Conservation (phyloP, 1,284 basidiomycete species). For the Apiotrichum mycotoxinovorans region DNA sequence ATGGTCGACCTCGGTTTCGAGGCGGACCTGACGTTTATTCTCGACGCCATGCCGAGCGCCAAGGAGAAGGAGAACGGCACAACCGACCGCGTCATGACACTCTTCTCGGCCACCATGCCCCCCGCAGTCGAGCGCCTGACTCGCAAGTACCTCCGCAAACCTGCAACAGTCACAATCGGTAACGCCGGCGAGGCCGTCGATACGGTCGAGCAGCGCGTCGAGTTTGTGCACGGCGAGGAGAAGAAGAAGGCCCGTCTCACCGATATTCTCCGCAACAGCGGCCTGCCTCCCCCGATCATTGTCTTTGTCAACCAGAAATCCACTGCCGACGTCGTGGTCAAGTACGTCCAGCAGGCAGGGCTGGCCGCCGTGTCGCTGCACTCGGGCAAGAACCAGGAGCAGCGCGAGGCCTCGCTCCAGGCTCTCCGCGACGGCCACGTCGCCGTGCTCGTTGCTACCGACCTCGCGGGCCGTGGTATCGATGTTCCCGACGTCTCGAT, state of each 20-base stretch:
- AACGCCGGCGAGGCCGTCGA: slow-evolving; percentile 96
- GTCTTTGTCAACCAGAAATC: slow-evolving; percentile 99
- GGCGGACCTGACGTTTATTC: slow-evolving; percentile 85
- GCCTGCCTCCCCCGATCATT: slow-evolving; percentile 86
- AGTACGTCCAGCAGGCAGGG: slow-evolving; percentile 80
- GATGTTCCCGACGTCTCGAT: slow-evolving; percentile 91
- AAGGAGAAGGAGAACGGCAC: slow-evolving; percentile 70
- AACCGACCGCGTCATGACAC: slow-evolving; percentile 78
- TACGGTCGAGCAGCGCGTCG: slow-evolving; percentile 93
- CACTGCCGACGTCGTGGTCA: slow-evolving; percentile 92
- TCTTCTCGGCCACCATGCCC: slow-evolving; percentile 99
- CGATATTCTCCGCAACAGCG: slow-evolving; percentile 82
- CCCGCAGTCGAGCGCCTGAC: slow-evolving; percentile 90
- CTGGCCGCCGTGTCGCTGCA: slow-evolving; percentile 83
- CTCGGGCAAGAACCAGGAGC: slow-evolving; percentile 95
- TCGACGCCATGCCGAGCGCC: slow-evolving; percentile 84
- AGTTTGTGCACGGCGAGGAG: slow-evolving; percentile 88
- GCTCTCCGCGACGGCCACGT: slow-evolving; percentile 77
- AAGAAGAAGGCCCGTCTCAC: slow-evolving; percentile 80
- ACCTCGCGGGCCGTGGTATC: slow-evolving; percentile 96
- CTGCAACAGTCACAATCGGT: slow-evolving; percentile 95
- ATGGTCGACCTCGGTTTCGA: slow-evolving; percentile 99
- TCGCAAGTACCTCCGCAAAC: slow-evolving; percentile 85
- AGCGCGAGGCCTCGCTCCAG: slow-evolving; percentile 87
- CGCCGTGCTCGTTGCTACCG: slow-evolving; percentile 89